Percentiles rank a stretch among this genome's conserved stretches.
phyloP scores from a whole-genome alignment of 2,329 filamentous ascomycete species.

The Talaromyces sp. region DNA sequence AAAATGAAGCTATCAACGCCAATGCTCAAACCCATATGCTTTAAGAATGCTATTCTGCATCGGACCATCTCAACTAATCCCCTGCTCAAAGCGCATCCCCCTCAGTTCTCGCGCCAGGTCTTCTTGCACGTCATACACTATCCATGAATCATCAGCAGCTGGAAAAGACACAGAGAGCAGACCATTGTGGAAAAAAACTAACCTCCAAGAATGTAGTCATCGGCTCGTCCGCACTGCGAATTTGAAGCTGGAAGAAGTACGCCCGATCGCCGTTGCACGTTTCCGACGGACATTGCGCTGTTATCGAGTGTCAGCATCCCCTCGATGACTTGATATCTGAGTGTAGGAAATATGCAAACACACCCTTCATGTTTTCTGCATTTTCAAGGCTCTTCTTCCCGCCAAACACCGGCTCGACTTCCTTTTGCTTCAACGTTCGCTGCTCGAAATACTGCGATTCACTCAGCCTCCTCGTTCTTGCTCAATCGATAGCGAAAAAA shows the following conservation, averaged over 20 bases:
- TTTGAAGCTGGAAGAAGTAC: slow-evolving; percentile 95
- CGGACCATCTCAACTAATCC: background rate
- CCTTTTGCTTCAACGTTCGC: slow-evolving; percentile 72
- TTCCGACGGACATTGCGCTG: slow-evolving; percentile 75
- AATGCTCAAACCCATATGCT: background rate
- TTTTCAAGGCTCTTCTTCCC: slow-evolving; percentile 86
- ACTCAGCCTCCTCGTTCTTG: background rate
- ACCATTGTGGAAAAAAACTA: background rate
- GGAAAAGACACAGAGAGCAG: background rate
- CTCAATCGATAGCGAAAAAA: background rate
- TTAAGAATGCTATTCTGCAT: background rate
- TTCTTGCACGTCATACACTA: slow-evolving; percentile 43
- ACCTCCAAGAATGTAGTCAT: slow-evolving; percentile 97
- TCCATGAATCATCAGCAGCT: background rate
- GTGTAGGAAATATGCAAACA: no score
- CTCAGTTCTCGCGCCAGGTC: slow-evolving; percentile 38
- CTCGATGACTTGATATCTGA: no score
- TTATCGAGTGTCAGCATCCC: background rate
- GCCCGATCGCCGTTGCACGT: slow-evolving; percentile 77
- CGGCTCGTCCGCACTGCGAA: slow-evolving; percentile 94
- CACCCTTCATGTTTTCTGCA: slow-evolving; percentile 71
- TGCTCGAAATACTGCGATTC: slow-evolving; percentile 63
- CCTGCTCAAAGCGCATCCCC: background rate
- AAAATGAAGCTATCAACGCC: background rate
- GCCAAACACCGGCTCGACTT: slow-evolving; percentile 84